Conservation (phyloP, 768 basidiomycete species). For the Podaxis carcinomalis region DNA sequence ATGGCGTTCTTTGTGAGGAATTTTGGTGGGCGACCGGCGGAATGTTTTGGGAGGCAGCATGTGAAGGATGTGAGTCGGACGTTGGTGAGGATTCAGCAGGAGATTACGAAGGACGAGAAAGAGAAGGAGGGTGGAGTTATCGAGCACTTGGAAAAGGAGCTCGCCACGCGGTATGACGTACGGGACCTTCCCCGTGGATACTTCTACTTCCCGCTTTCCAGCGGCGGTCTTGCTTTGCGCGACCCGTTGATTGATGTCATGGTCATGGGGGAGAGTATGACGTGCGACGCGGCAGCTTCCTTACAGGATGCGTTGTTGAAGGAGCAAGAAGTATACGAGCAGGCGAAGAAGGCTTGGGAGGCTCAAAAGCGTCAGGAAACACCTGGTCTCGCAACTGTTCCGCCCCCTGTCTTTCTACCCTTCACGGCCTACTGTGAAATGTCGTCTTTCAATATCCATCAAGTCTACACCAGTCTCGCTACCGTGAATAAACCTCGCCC, state of each 20-base stretch:
- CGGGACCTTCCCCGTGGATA: conserved; percentile 34
- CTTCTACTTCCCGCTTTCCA: conserved; percentile 33
- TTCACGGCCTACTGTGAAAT: conserved; percentile 4
- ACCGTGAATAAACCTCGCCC: not conserved
- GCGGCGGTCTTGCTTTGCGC: conserved; percentile 32
- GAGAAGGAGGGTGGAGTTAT: conserved; percentile 7
- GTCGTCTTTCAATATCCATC: not conserved
- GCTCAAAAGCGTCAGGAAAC: not conserved
- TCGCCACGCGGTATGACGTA: conserved; percentile 28
- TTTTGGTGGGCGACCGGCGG: conserved; percentile 29
- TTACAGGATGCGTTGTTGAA: conserved; percentile 1
- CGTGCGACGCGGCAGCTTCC: conserved; percentile 13
- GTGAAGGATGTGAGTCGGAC: conserved; percentile 28
- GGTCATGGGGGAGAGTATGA: conserved; percentile 17
- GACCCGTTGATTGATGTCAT: conserved; percentile 36
- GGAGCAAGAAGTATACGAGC: conserved; percentile 9
- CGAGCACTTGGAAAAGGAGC: conserved; percentile 18
- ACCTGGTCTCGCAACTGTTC: no score
- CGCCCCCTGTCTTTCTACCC: not conserved
- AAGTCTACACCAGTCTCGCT: not conserved
- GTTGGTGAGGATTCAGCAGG: conserved; percentile 29
- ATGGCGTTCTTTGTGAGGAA: conserved; percentile 33
- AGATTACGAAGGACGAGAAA: conserved; percentile 14
- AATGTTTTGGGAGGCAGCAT: conserved; percentile 29
- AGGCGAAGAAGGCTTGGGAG: not conserved